A percentile compares a stretch with the other conserved stretches of the same genome.
These are phyloP conservation scores for Scedosporium boydii DNA, from an alignment of 2,329 filamentous ascomycete genomes.

Conservation along the genomic window DNA sequence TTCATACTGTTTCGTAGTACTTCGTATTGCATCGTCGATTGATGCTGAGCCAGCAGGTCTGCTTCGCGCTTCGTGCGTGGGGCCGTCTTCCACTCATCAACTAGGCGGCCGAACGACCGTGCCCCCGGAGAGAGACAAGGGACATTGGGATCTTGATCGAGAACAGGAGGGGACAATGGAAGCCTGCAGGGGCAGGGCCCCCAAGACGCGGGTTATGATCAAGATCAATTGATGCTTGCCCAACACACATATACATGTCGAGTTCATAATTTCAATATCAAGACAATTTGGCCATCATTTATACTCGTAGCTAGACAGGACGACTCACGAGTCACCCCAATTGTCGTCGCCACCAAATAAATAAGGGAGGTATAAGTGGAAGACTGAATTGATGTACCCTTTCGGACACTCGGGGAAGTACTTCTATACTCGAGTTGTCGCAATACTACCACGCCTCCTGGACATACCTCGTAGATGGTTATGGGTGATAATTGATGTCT, in stretches of 20 bases:
- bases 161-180: neutral
- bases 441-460: neutral
- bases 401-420: neutral
- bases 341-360: neutral
- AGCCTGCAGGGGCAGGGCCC: neutral
- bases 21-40: too few species aligned
- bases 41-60: neutral
- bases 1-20: too few species aligned
- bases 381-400: neutral
- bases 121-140: neutral
- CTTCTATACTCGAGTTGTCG: neutral
- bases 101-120: neutral
- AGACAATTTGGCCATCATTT: neutral
- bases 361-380: neutral
- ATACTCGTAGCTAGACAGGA: neutral
- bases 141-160: neutral
- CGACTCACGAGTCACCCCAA: neutral
- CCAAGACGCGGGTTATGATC: neutral
- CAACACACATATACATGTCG: neutral
- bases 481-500: neutral
- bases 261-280: constrained; percentile 1
- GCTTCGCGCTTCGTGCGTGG: neutral
- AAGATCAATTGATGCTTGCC: neutral
- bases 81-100: neutral
- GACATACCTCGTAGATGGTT: neutral